Conservation (phyloP, 306 rosid genomes). For the Cucumis melo region DNA sequence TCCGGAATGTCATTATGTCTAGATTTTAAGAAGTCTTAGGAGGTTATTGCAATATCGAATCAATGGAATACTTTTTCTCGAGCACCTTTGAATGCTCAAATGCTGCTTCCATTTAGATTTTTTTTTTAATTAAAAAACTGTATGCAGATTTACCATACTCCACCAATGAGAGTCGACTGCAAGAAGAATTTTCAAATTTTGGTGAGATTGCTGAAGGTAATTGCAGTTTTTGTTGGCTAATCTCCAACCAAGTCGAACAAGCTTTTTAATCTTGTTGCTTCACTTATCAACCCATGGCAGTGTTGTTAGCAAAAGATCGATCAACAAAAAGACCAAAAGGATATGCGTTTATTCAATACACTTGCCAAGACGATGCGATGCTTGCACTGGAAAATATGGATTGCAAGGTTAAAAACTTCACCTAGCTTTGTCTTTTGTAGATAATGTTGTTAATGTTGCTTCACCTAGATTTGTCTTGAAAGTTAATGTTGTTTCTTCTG, state of each 20-base stretch:
- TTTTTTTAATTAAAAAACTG: neutral
- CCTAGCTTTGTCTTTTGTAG: neutral
- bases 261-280: neutral
- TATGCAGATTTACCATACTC: conserved; percentile 77
- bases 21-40: neutral
- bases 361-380: conserved; percentile 64
- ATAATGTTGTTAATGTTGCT: neutral
- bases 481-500: conserved; percentile 6
- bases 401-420: conserved; percentile 40
- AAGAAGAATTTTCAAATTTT: conserved; percentile 54
- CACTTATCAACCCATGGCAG: conserved; percentile 23
- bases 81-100: neutral
- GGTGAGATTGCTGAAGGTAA: conserved; percentile 85
- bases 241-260: neutral
- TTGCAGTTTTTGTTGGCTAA: neutral
- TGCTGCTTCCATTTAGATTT: neutral
- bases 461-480: too few relatives aligned
- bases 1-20: too few relatives aligned
- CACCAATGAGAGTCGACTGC: conserved; percentile 41
- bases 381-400: conserved; percentile 87
- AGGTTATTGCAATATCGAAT: neutral
- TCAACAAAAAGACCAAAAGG: conserved; percentile 49
- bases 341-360: conserved; percentile 74
- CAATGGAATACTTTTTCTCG: neutral
- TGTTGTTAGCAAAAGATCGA: conserved; percentile 44